Base-by-base conservation (phyloP, 352 stramenopile genomes). In the Globisporangium radiosum region DNA sequence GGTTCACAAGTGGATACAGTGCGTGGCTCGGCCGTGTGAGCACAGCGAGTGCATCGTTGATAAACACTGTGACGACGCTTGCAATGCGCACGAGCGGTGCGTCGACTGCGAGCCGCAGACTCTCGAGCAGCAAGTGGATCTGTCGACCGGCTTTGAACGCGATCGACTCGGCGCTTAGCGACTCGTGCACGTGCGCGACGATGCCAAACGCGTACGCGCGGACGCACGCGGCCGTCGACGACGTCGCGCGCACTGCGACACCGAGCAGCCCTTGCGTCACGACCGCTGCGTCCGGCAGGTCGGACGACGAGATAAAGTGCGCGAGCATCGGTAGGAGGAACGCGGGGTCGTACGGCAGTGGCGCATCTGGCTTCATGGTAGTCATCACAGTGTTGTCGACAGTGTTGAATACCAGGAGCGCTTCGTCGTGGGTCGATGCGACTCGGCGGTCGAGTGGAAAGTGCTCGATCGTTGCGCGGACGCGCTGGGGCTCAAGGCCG, bases 1-100 rank as follows among this genome's bases (percentile, higher is more conserved):
- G 81, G 63, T 95, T 95, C 42, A 95, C 54, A 60, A 87, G 78
- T 17, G 77, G 72, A 52, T 90, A 94, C 71, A 94, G 69, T 42
- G 78, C 69, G 60, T 94, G 83, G 9, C 70, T 76, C 5, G 86
- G 86, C 0, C 84, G 78, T 5, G 66, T 72, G 13, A 94, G 57
- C 7, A 94, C 83, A 56, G 77, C 70, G 52, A 94, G 68, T 9
- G 77, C 75, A 49, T 94, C 81, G 48, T 92, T 92, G 51, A 92
- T 66, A 49, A 94, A 95, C 37, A 93, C 81, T 1, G 84, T 88
- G n/a, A 95, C 61, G 11, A 88, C 61, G 4, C 78, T 91, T 7
- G 84, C 79, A n/a, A 94, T 70, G 17, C 71, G 62, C 44, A 82
- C 70, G 6, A 90, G 72, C 10, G 74, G 70, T 7, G 73, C 47